Evolutionary conservation across 2,329 filamentous ascomycete species (phyloP), one percentile per base, ranked within the genome.

Genomic region (Thelonectria blattea): DNA sequence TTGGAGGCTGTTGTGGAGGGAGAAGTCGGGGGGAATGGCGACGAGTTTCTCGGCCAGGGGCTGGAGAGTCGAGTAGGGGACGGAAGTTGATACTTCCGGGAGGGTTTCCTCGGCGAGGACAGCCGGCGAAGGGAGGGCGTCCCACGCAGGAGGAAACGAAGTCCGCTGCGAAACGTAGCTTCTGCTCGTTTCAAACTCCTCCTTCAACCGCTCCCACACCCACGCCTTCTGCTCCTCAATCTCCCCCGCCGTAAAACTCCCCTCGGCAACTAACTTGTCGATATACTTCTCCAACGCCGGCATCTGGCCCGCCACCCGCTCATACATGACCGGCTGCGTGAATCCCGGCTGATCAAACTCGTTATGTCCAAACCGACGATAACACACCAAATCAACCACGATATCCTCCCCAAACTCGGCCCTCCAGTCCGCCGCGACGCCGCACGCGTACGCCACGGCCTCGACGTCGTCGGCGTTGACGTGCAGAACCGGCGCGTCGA

Each of bases 261-360:
- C 92, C 72, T 97, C 93, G 62, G 91, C 83, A 41, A 97, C 83
- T 52, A 99, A 88, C 83, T 96, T 91, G 71, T 96, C 85, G 68
- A 94, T 86, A 76, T 98, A 99, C 71, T 91, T 91, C 73, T 96
- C 90, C 58, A 98, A 87, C 73, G 94, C 90, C 32, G 90, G 87
- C 66, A 89, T 85, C 76, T 97, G 92, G 59, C 89, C 84, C 68
- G 88, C 86, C 73, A 98, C 97, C 71, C 90, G 91, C 88, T 97
- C 97, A 86, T 98, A 98, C 95, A 99, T 99, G 68, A 97, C 81
- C 18, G 95, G 95, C 77, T 98, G 95, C 12, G 95, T 98, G 83
- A 98, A 98, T 42, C 93, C 96, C 37, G 95, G 95, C 83, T 99
- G 95, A 76, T 99, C 95, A 11, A 94, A 98, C 83, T 99, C 95